Conservation (phyloP, 805 yeast genomes). For the Lipomyces anomalus region DNA sequence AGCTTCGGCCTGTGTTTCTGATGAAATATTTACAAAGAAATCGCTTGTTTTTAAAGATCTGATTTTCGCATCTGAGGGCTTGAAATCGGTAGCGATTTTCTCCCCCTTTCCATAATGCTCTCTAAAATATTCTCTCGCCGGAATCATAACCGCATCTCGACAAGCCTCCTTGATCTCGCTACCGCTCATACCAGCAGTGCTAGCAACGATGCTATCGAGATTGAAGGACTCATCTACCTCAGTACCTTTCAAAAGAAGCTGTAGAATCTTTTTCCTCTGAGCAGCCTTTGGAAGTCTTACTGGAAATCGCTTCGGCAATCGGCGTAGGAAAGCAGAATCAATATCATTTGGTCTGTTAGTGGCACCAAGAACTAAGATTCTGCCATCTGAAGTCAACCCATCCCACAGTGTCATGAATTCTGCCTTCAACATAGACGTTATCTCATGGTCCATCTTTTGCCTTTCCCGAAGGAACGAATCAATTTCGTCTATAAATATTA, state of each 20-base stretch:
- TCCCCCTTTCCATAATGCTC: slow-evolving; percentile 41
- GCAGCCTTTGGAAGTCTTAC: slow-evolving; percentile 62
- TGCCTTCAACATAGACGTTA: slow-evolving; percentile 89
- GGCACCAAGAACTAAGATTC: slow-evolving; percentile 87
- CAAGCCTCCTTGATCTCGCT: slow-evolving; percentile 87
- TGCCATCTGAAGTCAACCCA: slow-evolving; percentile 58
- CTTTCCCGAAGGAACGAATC: slow-evolving; percentile 91
- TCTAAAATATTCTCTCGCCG: slow-evolving; percentile 79
- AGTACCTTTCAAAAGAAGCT: slow-evolving; percentile 63
- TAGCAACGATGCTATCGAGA: slow-evolving; percentile 50
- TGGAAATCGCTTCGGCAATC: slow-evolving; percentile 86
- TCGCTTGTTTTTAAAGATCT: slow-evolving; percentile 63
- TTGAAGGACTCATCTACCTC: slow-evolving; percentile 56
- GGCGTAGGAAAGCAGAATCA: slow-evolving; percentile 84
- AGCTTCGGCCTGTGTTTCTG: too few species aligned
- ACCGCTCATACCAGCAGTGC: slow-evolving; percentile 77
- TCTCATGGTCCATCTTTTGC: slow-evolving; percentile 80
- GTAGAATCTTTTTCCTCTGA: slow-evolving; percentile 66
- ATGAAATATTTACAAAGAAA: slow-evolving; percentile 39
- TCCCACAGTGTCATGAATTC: slow-evolving; percentile 99
- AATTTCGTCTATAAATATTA: slow-evolving; percentile 91
- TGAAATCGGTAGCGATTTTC: background rate
- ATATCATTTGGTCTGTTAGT: slow-evolving; percentile 90
- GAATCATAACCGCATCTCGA: slow-evolving; percentile 85
- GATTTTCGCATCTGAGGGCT: slow-evolving; percentile 31